phyloP scores from a whole-genome alignment of 2,329 filamentous ascomycete species.

The Fonsecaea pedrosoi region DNA sequence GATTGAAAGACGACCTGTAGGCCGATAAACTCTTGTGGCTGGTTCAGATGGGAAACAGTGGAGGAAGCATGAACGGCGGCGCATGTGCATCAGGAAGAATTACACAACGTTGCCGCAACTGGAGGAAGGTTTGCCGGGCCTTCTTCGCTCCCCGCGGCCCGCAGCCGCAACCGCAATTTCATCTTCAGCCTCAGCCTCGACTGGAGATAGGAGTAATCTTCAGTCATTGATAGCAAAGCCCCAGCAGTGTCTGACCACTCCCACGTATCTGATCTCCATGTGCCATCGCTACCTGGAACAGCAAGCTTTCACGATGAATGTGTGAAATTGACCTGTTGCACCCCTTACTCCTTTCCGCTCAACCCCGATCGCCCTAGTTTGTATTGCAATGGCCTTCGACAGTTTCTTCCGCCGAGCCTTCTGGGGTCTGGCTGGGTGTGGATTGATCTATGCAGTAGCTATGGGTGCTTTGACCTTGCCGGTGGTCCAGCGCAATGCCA shows the following conservation, averaged over 20 bases:
- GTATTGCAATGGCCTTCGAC: slow-evolving; percentile 24
- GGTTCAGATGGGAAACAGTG: background rate
- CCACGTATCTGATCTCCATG: background rate
- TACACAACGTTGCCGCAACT: background rate
- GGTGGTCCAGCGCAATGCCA: slow-evolving; percentile 77
- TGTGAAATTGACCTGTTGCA: background rate
- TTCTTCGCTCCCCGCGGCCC: background rate
- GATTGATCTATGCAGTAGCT: slow-evolving; percentile 70
- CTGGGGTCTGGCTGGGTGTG: slow-evolving; percentile 63
- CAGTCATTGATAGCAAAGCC: no score
- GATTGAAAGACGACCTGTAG: background rate
- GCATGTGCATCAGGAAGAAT: background rate
- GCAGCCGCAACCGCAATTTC: background rate
- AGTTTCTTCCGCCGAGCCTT: slow-evolving; percentile 57
- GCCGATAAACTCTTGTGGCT: background rate
- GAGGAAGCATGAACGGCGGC: background rate
- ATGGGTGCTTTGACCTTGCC: slow-evolving; percentile 71
- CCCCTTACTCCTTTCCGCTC: no score
- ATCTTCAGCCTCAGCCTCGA: no score
- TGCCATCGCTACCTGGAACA: background rate
- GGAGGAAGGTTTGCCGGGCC: slow-evolving; percentile 7
- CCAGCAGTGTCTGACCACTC: background rate
- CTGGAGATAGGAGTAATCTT: no score
- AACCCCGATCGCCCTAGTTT: background rate
- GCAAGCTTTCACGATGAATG: background rate